These are phyloP conservation scores for Vitis riparia DNA, from an alignment of 164 flowering plant genomes.

Conservation along the genomic window DNA sequence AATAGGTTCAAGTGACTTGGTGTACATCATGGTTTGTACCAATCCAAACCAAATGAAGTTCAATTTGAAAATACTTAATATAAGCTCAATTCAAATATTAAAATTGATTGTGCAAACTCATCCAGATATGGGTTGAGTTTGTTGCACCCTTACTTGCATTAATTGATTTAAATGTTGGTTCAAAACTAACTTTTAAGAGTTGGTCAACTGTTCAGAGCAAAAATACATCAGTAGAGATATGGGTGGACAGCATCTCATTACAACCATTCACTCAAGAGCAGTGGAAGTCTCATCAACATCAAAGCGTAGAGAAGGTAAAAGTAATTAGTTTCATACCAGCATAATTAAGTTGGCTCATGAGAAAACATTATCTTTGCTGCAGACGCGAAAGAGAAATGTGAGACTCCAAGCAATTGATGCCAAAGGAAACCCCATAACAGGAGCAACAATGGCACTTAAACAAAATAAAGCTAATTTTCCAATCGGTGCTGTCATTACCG, in stretches of 20 bases:
- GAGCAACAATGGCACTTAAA: slow-evolving; percentile 25
- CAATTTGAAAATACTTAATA: too few species aligned
- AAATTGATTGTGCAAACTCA: too few species aligned
- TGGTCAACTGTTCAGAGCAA: slow-evolving; percentile 36
- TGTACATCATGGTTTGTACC: too few species aligned
- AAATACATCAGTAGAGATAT: slow-evolving; percentile 50
- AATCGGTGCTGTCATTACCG: slow-evolving; percentile 37
- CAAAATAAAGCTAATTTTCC: slow-evolving; percentile 32
- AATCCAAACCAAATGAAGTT: too few species aligned
- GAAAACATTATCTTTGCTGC: not conserved
- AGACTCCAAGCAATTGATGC: slow-evolving; percentile 23
- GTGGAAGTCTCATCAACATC: slow-evolving; percentile 70
- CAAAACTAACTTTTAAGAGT: too few species aligned
- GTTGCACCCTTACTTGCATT: too few species aligned
- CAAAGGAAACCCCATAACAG: slow-evolving; percentile 19
- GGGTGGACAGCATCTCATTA: slow-evolving; percentile 70
- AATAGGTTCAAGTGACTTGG: too few species aligned
- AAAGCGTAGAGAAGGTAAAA: slow-evolving; percentile 62
- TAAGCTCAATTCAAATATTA: too few species aligned
- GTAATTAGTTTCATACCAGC: too few species aligned
- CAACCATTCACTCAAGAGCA: slow-evolving; percentile 63
- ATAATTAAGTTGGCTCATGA: too few species aligned
- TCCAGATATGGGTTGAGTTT: too few species aligned
- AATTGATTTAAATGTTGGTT: too few species aligned
- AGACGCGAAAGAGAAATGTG: slow-evolving; percentile 41